These are phyloP conservation scores for Cyclotella sp. DNA, from an alignment of 108 stramenopile genomes.

Conservation along the genomic window DNA sequence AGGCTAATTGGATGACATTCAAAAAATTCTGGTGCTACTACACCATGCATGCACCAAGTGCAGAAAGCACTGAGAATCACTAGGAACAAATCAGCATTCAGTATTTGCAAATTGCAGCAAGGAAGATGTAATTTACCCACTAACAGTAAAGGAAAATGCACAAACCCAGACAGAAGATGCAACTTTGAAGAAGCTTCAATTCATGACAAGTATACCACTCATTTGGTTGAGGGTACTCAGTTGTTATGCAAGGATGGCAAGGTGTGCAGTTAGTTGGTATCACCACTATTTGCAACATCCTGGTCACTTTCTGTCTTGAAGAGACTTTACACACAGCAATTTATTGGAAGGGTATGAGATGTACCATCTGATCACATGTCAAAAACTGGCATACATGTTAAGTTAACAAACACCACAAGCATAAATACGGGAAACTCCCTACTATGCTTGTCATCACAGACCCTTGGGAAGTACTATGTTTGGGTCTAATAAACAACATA, in stretches of 20 bases:
- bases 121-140: background rate
- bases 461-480: background rate
- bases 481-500: background rate
- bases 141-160: background rate
- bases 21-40: background rate
- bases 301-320: background rate
- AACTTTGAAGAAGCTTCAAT: background rate
- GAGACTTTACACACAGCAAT: background rate
- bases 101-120: background rate
- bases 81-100: background rate
- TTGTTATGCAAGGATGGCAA: background rate
- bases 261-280: background rate
- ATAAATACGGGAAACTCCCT: background rate
- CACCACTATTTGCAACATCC: background rate
- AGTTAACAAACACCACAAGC: background rate
- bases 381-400: background rate
- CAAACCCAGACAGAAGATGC: background rate
- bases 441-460: background rate
- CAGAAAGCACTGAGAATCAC: background rate
- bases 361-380: background rate
- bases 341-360: background rate
- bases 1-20: background rate
- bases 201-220: background rate
- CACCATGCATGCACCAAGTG: background rate
- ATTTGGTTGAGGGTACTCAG: background rate